Percentiles rank a stretch among this genome's conserved stretches.
Evolutionary conservation across 768 basidiomycete genomes (phyloP).

Genomic region (Lentinula sp.): DNA sequence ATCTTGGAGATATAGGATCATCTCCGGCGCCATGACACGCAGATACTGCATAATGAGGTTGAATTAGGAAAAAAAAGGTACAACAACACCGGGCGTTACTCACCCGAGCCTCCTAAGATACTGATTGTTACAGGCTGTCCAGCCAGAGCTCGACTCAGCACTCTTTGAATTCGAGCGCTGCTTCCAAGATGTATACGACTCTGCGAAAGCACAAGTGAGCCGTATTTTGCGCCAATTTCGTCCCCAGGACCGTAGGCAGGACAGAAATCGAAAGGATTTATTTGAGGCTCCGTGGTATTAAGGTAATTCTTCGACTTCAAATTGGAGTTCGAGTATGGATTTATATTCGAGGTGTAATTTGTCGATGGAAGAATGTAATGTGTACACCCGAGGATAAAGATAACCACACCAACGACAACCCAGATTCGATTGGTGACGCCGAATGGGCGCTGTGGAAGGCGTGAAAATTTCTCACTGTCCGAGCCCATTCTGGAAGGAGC

Average conservation of each 20-base stretch:
- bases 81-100: slow-evolving; percentile 20
- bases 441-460: slow-evolving; percentile 49
- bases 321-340: slow-evolving; percentile 35
- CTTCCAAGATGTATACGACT: slow-evolving; percentile 76
- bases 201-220: slow-evolving; percentile 65
- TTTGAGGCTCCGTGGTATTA: slow-evolving; percentile 48
- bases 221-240: slow-evolving; percentile 72
- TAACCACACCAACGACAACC: slow-evolving; percentile 49
- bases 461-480: slow-evolving; percentile 45
- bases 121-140: slow-evolving; percentile 88
- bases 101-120: slow-evolving; percentile 85
- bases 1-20: slow-evolving; percentile 74
- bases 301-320: slow-evolving; percentile 79
- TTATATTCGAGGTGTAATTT: slow-evolving; percentile 15
- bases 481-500: slow-evolving; percentile 42
- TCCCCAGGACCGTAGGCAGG: slow-evolving; percentile 84
- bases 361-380: slow-evolving; percentile 45
- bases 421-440: slow-evolving; percentile 68
- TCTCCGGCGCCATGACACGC: slow-evolving; percentile 93
- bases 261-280: slow-evolving; percentile 87
- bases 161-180: slow-evolving; percentile 74
- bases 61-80: background rate
- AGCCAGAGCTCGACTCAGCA: slow-evolving; percentile 76
- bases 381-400: slow-evolving; percentile 50
- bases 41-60: slow-evolving; percentile 54